Percentiles rank a stretch among this genome's conserved stretches.
These are phyloP conservation scores for Epichloe gansuensis DNA, from an alignment of 2,329 filamentous ascomycete genomes.

Conservation along the genomic window DNA sequence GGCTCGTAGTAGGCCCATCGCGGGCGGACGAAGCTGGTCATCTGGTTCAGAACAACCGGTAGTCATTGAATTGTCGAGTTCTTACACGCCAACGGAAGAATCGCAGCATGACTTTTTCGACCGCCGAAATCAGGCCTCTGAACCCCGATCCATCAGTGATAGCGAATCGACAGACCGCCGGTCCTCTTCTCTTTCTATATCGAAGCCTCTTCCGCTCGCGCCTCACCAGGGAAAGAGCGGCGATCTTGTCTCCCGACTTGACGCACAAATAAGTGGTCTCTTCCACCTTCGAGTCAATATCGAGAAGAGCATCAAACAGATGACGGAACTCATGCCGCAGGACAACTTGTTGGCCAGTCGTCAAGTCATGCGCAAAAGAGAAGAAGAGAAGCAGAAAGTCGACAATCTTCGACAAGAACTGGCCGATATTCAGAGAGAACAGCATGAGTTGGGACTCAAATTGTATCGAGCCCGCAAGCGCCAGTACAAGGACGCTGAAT, in stretches of 20 bases:
- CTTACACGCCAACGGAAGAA: background rate
- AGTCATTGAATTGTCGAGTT: constrained; percentile 16
- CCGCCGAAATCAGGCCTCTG: background rate
- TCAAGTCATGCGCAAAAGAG: constrained; percentile 44
- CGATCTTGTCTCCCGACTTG: constrained; percentile 54
- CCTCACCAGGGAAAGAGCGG: constrained; percentile 46
- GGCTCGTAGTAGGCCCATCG: constrained; percentile 20
- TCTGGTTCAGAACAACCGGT: constrained; percentile 14
- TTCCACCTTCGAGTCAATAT: constrained; percentile 58
- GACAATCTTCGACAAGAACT: constrained; percentile 53
- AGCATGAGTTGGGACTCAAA: constrained; percentile 66
- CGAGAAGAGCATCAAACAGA: constrained; percentile 57
- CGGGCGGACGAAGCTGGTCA: constrained; percentile 12
- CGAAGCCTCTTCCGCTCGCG: constrained; percentile 48
- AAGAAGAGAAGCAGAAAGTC: constrained; percentile 51
- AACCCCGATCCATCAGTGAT: constrained; percentile 4
- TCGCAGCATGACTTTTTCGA: background rate
- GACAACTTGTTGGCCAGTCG: constrained; percentile 55
- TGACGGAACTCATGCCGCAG: constrained; percentile 65
- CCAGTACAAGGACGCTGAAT: constrained; percentile 51
- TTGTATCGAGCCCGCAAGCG: constrained; percentile 65
- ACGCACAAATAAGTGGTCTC: constrained; percentile 52
- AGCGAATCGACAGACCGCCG: constrained; percentile 10
- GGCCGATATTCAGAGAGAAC: constrained; percentile 59
- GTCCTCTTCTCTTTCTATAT: constrained; percentile 25